A percentile compares a stretch with the other conserved stretches of the same genome.
phyloP scores from a whole-genome alignment of 208 protist species.

The Blastocrithidia nonstop region DNA sequence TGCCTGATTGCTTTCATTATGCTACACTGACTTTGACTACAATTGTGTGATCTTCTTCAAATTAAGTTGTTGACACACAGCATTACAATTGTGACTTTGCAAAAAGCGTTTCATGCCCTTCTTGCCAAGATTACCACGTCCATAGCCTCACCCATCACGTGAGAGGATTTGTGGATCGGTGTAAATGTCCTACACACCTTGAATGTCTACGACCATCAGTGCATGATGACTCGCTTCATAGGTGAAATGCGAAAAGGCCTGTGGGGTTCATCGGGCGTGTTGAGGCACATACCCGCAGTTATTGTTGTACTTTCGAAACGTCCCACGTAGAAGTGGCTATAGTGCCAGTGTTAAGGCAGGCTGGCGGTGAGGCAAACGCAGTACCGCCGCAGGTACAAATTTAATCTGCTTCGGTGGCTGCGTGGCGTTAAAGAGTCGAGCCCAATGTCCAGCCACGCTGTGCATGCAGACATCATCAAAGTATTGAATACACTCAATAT shows the following conservation, averaged over 20 bases:
- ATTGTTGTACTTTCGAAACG: slow-evolving; percentile 86
- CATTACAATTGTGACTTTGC: slow-evolving; percentile 67
- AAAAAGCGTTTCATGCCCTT: slow-evolving; percentile 67
- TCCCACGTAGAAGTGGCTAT: slow-evolving; percentile 58
- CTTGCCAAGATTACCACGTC: slow-evolving; percentile 60
- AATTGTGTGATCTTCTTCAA: no score
- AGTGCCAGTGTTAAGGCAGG: slow-evolving; percentile 55
- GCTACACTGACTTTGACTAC: no score
- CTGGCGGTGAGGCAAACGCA: slow-evolving; percentile 33
- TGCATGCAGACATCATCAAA: slow-evolving; percentile 80
- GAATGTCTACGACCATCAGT: slow-evolving; percentile 79
- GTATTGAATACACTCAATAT: no score
- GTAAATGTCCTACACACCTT: slow-evolving; percentile 80
- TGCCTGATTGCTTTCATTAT: no score
- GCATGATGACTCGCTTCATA: slow-evolving; percentile 42
- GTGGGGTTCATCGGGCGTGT: slow-evolving; percentile 62
- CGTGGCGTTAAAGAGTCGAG: slow-evolving; percentile 41
- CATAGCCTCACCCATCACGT: slow-evolving; percentile 55
- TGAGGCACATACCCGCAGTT: slow-evolving; percentile 71
- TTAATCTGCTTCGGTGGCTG: slow-evolving; percentile 48
- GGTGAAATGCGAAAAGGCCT: slow-evolving; percentile 88
- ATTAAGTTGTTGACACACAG: no score
- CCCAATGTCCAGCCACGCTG: slow-evolving; percentile 65
- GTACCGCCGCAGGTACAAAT: slow-evolving; percentile 59
- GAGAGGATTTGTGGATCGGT: slow-evolving; percentile 86